These are phyloP conservation scores for Alternaria triticimaculans DNA, from an alignment of 2,329 filamentous ascomycete species.

Conservation along the genomic window DNA sequence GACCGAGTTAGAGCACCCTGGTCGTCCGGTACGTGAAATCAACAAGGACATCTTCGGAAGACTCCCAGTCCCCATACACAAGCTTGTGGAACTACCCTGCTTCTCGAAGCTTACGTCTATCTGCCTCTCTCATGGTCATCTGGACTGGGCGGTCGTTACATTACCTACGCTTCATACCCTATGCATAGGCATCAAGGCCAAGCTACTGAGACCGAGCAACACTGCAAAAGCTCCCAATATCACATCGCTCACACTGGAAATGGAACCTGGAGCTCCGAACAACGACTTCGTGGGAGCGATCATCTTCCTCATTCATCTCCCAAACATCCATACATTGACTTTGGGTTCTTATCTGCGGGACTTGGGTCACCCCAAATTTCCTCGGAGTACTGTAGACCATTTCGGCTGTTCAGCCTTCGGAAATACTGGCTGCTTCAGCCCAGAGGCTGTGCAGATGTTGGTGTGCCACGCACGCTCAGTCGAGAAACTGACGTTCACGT, in stretches of 20 bases:
- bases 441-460: background rate
- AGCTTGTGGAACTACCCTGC: background rate
- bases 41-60: background rate
- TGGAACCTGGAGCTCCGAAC: fast-evolving
- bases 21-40: no score
- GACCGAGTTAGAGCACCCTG: no score
- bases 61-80: fast-evolving
- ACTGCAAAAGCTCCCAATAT: background rate
- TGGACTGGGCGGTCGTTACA: background rate
- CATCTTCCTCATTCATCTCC: background rate
- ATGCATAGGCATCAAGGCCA: background rate
- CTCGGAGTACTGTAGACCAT: fast-evolving
- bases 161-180: background rate
- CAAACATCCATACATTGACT: background rate
- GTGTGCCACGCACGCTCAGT: fast-evolving
- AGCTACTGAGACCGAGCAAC: no score
- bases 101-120: background rate
- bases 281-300: background rate
- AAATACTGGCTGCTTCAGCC: background rate
- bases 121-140: background rate
- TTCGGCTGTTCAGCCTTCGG: fast-evolving
- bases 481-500: background rate
- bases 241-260: background rate
- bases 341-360: background rate
- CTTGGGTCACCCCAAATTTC: background rate